phyloP scores from a whole-genome alignment of 2,329 filamentous ascomycete genomes.

The Trichoderma hamatum region DNA sequence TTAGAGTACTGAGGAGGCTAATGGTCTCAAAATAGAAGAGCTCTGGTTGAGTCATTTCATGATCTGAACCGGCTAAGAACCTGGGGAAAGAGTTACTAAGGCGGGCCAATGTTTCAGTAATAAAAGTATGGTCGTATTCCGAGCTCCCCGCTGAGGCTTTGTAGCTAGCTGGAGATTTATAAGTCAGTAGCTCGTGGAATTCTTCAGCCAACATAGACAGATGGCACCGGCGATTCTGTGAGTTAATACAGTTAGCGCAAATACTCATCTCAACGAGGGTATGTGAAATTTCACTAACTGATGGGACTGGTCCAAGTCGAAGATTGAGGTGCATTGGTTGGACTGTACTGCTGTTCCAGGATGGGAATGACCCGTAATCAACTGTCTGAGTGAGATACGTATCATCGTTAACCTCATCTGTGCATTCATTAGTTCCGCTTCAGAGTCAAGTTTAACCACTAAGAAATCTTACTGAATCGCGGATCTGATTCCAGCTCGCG shows the following conservation, averaged over 20 bases:
- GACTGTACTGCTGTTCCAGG: slow-evolving; percentile 46
- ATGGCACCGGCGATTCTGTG: slow-evolving; percentile 54
- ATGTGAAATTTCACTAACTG: slow-evolving; percentile 43
- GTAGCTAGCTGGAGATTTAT: slow-evolving; percentile 54
- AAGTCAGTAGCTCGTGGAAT: slow-evolving; percentile 54
- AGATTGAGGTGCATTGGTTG: slow-evolving; percentile 49
- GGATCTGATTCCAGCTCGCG: slow-evolving; percentile 48
- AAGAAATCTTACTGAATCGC: slow-evolving; percentile 49
- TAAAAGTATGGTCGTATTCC: slow-evolving; percentile 49
- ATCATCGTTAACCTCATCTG: slow-evolving; percentile 48
- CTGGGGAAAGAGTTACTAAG: slow-evolving; percentile 48
- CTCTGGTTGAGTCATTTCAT: slow-evolving; percentile 48
- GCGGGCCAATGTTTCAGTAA: slow-evolving; percentile 47
- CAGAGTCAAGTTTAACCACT: rapidly evolving
- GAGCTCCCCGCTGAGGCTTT: slow-evolving; percentile 49
- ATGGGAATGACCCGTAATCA: slow-evolving; percentile 57
- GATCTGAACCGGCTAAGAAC: slow-evolving; percentile 40
- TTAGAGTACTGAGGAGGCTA: slow-evolving; percentile 45
- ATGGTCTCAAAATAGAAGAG: slow-evolving; percentile 49
- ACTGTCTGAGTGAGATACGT: slow-evolving; percentile 48
- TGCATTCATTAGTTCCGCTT: slow-evolving; percentile 25
- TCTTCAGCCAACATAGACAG: slow-evolving; percentile 53
- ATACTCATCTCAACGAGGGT: no score
- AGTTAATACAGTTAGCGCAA: neutral
- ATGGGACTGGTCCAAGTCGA: slow-evolving; percentile 54